Base-by-base conservation (phyloP, 768 basidiomycete species). In the Mycena olivaceomarginata region DNA sequence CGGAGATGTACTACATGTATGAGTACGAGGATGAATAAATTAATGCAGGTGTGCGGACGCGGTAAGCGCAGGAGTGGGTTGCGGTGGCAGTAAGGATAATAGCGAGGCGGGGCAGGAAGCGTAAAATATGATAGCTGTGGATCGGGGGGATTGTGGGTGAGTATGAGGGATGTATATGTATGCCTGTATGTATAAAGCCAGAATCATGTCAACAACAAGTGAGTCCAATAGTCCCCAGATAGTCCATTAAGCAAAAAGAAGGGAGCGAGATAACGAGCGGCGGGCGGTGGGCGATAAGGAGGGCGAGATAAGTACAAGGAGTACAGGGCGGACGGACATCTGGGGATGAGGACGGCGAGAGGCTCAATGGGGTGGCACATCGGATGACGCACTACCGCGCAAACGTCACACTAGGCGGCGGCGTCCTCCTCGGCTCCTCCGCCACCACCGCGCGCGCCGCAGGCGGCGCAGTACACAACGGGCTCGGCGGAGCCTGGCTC, bases 401-500 rank as follows among this genome's bases (percentile, higher is more conserved):
- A 31, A 31, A 4, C 31, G 18, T 20, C 53, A 40, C 46, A 20
- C 9, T 15, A 0, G 75, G 75, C 20, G 70, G 20, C 8, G 66
- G 4, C 66, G 75, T 76, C 12, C 68, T 68, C 18, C 2, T 7
- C 8, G 75, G n/a, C 31, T n/a, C 67, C 40, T 39, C 59, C 25
- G 48, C 46, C 22, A n/a, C 41, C 25, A 2, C 37, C 13, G 45
- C 67, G 15, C 41, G 12, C 59, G 39, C 53, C 22, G 46, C 39
- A 22, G 81, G 75, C 56, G 67, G 81, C 37, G 82, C 83, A 53
- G 87, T 85, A 81, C 92, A 94, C 77, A 91, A 84, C 22, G 94
- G 91, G 5, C 91, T 89, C 5, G 95, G 95, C 20, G 92, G 90
- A 2, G 89, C 82, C 1, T 88, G 90, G 67, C 80, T 85, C 9